Evolutionary conservation across 2,329 filamentous ascomycete genomes (phyloP).

Genomic region (Beauveria sp.): DNA sequence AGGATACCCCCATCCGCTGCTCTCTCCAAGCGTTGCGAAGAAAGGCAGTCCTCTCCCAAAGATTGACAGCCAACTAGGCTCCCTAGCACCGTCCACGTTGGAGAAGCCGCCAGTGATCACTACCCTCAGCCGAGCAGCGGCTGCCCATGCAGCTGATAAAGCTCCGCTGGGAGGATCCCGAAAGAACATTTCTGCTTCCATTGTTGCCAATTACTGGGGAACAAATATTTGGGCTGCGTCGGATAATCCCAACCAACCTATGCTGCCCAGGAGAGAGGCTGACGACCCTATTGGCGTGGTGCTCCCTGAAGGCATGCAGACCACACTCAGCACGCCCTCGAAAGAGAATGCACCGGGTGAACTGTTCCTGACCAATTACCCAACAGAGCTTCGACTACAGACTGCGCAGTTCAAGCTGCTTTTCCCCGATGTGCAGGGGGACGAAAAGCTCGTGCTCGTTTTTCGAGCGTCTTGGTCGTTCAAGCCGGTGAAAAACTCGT

Average conservation of each 20-base stretch:
- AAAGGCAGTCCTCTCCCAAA: slow-evolving; percentile 25
- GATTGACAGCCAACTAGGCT: slow-evolving; percentile 45
- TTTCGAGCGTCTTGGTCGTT: slow-evolving; percentile 83
- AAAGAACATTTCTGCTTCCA: slow-evolving; percentile 71
- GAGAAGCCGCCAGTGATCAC: slow-evolving; percentile 78
- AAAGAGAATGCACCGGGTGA: slow-evolving; percentile 33
- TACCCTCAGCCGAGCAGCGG: slow-evolving; percentile 76
- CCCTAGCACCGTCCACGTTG: slow-evolving; percentile 72
- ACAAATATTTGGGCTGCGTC: slow-evolving; percentile 63
- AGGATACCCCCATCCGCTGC: slow-evolving; percentile 35
- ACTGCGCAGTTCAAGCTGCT: slow-evolving; percentile 89
- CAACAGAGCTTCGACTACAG: slow-evolving; percentile 72
- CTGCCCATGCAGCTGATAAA: slow-evolving; percentile 71
- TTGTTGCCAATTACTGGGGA: slow-evolving; percentile 92
- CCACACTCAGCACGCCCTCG: slow-evolving; percentile 21
- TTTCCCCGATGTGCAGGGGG: slow-evolving; percentile 69
- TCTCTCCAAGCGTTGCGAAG: slow-evolving; percentile 22
- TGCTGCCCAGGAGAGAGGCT: slow-evolving; percentile 26
- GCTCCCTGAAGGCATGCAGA: slow-evolving; percentile 24
- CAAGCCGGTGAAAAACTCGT: slow-evolving; percentile 34
- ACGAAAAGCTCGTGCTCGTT: slow-evolving; percentile 81
- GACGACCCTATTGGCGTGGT: slow-evolving; percentile 36
- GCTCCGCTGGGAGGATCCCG: slow-evolving; percentile 56
- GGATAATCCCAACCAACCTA: slow-evolving; percentile 21
- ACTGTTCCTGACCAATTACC: slow-evolving; percentile 68